Evolutionary conservation across 371 early-diverging fungal genomes (phyloP).

Genomic region (Gilbertella persicaria): DNA sequence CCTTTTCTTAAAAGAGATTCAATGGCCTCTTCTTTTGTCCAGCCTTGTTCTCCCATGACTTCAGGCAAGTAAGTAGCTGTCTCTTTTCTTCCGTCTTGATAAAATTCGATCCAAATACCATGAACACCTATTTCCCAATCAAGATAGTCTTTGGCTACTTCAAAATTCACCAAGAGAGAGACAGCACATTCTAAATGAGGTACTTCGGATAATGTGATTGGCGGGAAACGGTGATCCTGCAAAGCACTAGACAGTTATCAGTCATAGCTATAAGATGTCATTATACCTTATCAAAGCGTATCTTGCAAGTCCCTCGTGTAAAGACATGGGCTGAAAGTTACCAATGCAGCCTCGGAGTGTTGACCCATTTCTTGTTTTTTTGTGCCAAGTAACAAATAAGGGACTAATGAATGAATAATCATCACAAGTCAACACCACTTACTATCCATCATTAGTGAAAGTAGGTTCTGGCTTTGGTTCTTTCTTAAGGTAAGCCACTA

Average conservation of each 20-base stretch:
- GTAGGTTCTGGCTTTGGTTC: conserved; percentile 32
- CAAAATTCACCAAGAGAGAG: conserved; percentile 86
- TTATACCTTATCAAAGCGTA: conserved; percentile 81
- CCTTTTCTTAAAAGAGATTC: conserved; percentile 86
- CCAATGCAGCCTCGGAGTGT: conserved; percentile 92
- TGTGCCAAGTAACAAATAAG: conserved; percentile 88
- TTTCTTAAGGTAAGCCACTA: conserved; percentile 55
- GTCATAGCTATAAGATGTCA: background rate
- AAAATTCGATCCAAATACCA: conserved; percentile 92
- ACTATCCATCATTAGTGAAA: conserved; percentile 59
- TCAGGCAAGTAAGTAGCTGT: conserved; percentile 94
- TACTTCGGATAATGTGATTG: conserved; percentile 72
- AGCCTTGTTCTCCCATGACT: conserved; percentile 70
- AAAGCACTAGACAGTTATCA: conserved; percentile 60
- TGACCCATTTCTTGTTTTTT: conserved; percentile 33
- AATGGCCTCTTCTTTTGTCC: conserved; percentile 85
- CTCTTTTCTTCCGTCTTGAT: conserved; percentile 48
- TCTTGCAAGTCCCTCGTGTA: conserved; percentile 73
- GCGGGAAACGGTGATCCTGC: conserved; percentile 80
- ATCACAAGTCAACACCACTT: conserved; percentile 19
- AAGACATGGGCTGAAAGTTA: conserved; percentile 75
- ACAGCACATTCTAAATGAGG: conserved; percentile 72
- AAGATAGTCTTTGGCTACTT: conserved; percentile 65
- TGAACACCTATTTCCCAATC: conserved; percentile 94
- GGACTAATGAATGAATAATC: conserved; percentile 50